A percentile compares a stretch with the other conserved stretches of the same genome.
Evolutionary conservation across 2,329 filamentous ascomycete species (phyloP).

Genomic region (Cyclaneusma minus): DNA sequence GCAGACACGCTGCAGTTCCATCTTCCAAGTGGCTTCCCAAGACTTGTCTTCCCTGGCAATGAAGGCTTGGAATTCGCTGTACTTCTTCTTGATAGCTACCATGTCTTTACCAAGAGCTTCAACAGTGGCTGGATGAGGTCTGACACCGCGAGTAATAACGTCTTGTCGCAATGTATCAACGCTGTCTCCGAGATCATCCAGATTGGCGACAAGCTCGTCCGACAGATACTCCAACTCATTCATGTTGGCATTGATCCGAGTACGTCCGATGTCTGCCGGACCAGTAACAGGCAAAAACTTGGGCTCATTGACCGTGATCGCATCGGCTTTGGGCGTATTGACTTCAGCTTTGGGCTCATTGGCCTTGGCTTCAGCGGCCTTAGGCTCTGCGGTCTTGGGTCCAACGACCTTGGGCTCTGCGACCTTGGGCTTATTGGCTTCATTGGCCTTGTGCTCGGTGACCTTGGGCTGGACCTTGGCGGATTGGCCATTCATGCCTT

Average conservation of each 20-base stretch:
- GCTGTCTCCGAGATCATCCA: constrained; percentile 93
- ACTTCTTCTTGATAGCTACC: constrained; percentile 60
- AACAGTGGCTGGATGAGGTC: constrained; percentile 77
- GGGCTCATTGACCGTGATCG: constrained; percentile 13
- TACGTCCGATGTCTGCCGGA: constrained; percentile 3
- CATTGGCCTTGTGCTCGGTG: too few relatives aligned
- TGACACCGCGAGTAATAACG: constrained; percentile 82
- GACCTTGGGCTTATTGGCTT: too few relatives aligned
- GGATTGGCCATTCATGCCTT: too few relatives aligned
- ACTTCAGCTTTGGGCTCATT: too few relatives aligned
- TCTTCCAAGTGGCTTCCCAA: constrained; percentile 99
- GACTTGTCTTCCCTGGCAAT: constrained; percentile 83
- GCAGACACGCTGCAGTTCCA: constrained; percentile 88
- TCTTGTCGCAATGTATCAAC: constrained; percentile 96
- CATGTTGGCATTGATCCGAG: constrained; percentile 74
- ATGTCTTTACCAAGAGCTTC: constrained; percentile 86
- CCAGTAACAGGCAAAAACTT: too few relatives aligned
- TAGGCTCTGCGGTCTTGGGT: constrained; percentile 5
- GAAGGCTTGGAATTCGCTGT: constrained; percentile 90
- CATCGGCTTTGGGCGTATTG: constrained; percentile 10
- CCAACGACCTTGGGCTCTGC: too few relatives aligned
- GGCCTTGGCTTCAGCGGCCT: too few relatives aligned
- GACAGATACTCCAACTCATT: constrained; percentile 78
- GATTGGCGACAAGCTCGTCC: constrained; percentile 76
- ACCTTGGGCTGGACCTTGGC: too few relatives aligned